These are phyloP conservation scores for Hermanozyma aechmeae DNA, from an alignment of 805 yeast genomes.

Conservation along the genomic window DNA sequence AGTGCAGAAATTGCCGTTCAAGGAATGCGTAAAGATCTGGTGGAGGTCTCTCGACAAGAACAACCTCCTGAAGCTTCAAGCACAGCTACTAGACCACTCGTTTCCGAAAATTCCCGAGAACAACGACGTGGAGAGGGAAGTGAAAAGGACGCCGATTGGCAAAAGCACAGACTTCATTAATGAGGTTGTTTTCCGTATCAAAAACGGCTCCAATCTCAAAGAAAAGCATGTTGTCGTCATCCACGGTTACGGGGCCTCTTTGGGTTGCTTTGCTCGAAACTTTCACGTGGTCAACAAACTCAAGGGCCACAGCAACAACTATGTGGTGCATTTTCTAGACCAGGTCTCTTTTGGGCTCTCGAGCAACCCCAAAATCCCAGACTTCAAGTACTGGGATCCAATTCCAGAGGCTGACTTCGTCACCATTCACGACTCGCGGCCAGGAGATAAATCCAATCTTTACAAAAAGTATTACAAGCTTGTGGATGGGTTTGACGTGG, in stretches of 20 bases:
- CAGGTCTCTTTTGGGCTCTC: constrained; percentile 44
- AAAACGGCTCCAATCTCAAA: constrained; percentile 12
- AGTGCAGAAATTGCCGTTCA: constrained; percentile 6
- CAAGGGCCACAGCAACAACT: constrained; percentile 21
- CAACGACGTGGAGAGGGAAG: constrained; percentile 10
- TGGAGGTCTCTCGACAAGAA: constrained; percentile 12
- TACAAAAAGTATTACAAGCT: constrained; percentile 32
- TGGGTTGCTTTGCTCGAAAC: constrained; percentile 49
- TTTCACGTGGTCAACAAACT: constrained; percentile 30
- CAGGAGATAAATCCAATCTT: constrained; percentile 10
- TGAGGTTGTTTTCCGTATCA: constrained; percentile 23
- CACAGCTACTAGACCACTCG: constrained; percentile 26
- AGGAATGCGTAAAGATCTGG: constrained; percentile 9
- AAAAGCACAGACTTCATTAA: constrained; percentile 20
- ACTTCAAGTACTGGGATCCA: constrained; percentile 9
- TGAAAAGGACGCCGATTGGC: constrained; percentile 14
- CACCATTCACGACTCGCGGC: background rate
- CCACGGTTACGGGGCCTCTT: constrained; percentile 51
- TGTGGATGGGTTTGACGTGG: constrained; percentile 23
- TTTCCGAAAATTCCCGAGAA: constrained; percentile 17
- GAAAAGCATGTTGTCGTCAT: constrained; percentile 39
- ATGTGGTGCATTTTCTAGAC: constrained; percentile 42
- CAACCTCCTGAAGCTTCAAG: constrained; percentile 23
- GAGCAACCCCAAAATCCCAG: constrained; percentile 29
- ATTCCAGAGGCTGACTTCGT: constrained; percentile 10